These are phyloP conservation scores for Thermochaetoides thermophila DNA, from an alignment of 495 filamentous ascomycete genomes.

Conservation along the genomic window DNA sequence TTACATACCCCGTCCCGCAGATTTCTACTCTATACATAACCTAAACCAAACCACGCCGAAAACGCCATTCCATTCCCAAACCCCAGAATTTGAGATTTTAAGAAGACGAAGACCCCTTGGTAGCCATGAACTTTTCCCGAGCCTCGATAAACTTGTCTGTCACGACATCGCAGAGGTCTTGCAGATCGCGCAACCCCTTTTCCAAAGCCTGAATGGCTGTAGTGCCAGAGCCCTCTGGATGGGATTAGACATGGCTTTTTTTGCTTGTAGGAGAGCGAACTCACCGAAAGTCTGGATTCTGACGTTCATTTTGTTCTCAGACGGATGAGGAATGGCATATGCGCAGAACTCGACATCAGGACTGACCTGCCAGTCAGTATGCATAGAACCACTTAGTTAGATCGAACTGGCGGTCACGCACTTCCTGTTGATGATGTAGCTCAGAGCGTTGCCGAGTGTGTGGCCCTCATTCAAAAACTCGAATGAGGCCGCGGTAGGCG, in stretches of 20 bases:
- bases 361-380: too few relatives aligned
- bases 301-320: slow-evolving; percentile 89
- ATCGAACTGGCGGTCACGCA: too few relatives aligned
- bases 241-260: too few relatives aligned
- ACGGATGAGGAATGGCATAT: slow-evolving; percentile 94
- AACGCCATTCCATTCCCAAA: slow-evolving; percentile 14
- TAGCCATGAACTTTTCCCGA: slow-evolving; percentile 44
- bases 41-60: slow-evolving; percentile 9
- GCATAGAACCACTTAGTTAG: too few relatives aligned
- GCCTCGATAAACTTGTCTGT: slow-evolving; percentile 63
- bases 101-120: slow-evolving; percentile 3
- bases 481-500: slow-evolving; percentile 55
- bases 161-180: slow-evolving; percentile 85
- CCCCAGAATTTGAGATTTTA: slow-evolving; percentile 1
- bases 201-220: slow-evolving; percentile 72
- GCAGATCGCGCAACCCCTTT: slow-evolving; percentile 76
- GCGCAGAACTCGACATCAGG: slow-evolving; percentile 95
- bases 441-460: slow-evolving; percentile 83
- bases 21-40: slow-evolving; percentile 6
- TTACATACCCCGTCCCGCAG: neutral
- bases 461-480: slow-evolving; percentile 88
- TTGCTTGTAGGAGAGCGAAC: slow-evolving; percentile 16
- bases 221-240: slow-evolving; percentile 54
- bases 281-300: slow-evolving; percentile 91
- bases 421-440: slow-evolving; percentile 99